Evolutionary conservation across 768 basidiomycete species (phyloP).

Genomic region (Hypsizygus marmoreus): DNA sequence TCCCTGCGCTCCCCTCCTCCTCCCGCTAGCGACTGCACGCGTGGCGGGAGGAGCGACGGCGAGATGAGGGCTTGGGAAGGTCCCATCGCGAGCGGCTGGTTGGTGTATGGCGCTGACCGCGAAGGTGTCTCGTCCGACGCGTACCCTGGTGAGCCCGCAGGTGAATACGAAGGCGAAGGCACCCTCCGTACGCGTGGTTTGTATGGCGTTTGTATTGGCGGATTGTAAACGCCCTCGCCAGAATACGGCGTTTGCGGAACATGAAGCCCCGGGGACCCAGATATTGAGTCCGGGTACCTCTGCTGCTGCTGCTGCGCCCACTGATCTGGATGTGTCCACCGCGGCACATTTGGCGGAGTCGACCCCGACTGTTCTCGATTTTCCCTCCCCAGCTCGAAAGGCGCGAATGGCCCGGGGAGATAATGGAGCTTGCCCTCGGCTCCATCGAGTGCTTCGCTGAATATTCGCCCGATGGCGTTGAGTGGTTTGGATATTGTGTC

Average conservation of each 20-base stretch:
- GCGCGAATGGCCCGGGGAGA: conserved; percentile 70
- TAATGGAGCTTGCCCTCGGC: conserved; percentile 65
- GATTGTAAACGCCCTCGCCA: conserved; percentile 33
- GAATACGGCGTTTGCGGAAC: conserved; percentile 41
- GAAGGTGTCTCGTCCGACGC: conserved; percentile 54
- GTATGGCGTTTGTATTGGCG: conserved; percentile 67
- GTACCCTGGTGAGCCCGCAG: conserved; percentile 31
- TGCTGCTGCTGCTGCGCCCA: conserved; percentile 25
- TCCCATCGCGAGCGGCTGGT: conserved; percentile 50
- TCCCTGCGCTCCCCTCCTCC: conserved; percentile 31
- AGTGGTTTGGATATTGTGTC: conserved; percentile 90
- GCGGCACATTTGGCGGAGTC: conserved; percentile 32
- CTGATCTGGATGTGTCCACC: conserved; percentile 43
- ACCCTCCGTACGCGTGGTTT: conserved; percentile 66
- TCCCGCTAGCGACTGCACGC: conserved; percentile 41
- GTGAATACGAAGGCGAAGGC: conserved; percentile 44
- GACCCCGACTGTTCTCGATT: conserved; percentile 34
- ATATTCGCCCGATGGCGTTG: conserved; percentile 85
- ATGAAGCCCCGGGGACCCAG: conserved; percentile 15
- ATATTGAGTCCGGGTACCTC: conserved; percentile 4
- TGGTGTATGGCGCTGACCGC: conserved; percentile 44
- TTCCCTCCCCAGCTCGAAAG: conserved; percentile 63
- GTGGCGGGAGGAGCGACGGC: conserved; percentile 42
- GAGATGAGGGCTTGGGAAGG: conserved; percentile 43
- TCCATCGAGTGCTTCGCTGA: conserved; percentile 80